A percentile compares a stretch with the other conserved stretches of the same genome.
phyloP scores from a whole-genome alignment of 257 asterid species.

The Solanum pinnatisectum region DNA sequence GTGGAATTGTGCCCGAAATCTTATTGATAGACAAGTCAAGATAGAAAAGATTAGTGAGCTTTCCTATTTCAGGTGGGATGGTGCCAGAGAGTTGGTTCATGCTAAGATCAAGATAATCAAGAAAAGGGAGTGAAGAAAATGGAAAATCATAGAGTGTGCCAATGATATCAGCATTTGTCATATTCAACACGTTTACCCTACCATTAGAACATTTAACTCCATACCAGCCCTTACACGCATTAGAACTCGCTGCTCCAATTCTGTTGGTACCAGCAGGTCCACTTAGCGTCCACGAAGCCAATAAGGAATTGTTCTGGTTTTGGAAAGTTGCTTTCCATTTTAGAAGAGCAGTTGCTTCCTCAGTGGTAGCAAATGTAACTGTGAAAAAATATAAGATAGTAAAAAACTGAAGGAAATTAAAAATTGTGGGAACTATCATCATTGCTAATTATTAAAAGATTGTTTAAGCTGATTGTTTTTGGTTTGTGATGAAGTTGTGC shows the following conservation, averaged over 20 bases:
- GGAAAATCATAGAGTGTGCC: slow-evolving; percentile 11
- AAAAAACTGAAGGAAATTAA: not conserved
- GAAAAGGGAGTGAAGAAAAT: slow-evolving; percentile 7
- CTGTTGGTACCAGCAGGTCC: not conserved
- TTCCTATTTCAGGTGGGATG: slow-evolving; percentile 9
- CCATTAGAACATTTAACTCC: slow-evolving; percentile 7
- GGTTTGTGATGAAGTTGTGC: not conserved
- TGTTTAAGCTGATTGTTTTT: not conserved
- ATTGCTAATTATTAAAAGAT: not conserved
- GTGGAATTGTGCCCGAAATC: slow-evolving; percentile 10
- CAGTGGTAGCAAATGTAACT: not conserved
- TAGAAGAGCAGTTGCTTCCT: slow-evolving; percentile 9
- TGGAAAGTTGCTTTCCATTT: slow-evolving; percentile 8
- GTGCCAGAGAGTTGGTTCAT: slow-evolving; percentile 4
- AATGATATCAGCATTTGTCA: not conserved
- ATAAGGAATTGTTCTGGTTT: not conserved
- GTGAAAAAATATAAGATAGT: not conserved
- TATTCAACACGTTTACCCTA: not conserved
- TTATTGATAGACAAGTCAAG: not conserved
- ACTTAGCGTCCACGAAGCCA: slow-evolving; percentile 8
- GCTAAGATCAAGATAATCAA: slow-evolving; percentile 5
- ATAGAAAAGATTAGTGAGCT: not conserved
- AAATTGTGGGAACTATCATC: not conserved
- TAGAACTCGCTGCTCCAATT: not conserved
- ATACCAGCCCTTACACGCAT: slow-evolving; percentile 3